A percentile compares a stretch with the other conserved stretches of the same genome.
Conservation (phyloP, 163 green algal species). For the Chlorella variabilis region DNA sequence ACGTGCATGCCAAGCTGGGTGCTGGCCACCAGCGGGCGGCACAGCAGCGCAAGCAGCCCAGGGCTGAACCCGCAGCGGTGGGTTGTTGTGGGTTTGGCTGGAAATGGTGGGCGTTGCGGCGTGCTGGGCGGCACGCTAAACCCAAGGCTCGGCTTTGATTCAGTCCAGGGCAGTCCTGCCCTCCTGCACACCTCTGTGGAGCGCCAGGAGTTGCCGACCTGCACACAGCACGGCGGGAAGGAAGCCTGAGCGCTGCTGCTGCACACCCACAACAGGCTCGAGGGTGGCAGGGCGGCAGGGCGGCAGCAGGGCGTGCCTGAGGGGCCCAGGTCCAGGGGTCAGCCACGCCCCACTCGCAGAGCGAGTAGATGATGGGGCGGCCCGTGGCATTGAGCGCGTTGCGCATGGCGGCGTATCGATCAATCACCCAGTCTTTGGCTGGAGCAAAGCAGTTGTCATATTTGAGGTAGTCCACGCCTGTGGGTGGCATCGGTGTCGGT, state of each 20-base stretch:
- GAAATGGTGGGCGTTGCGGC: background rate
- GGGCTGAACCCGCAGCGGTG: too few relatives aligned
- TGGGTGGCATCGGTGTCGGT: background rate
- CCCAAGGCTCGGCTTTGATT: too few relatives aligned
- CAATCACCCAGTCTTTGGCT: constrained; percentile 44
- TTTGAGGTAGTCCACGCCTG: constrained; percentile 81
- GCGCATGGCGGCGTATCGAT: constrained; percentile 71
- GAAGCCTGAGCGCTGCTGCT: too few relatives aligned
- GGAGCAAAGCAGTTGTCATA: constrained; percentile 67
- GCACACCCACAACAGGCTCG: too few relatives aligned
- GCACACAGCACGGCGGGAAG: too few relatives aligned
- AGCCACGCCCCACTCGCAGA: constrained; percentile 80
- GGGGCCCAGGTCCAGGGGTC: constrained; percentile 71
- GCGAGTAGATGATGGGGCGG: constrained; percentile 73
- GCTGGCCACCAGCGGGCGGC: too few relatives aligned
- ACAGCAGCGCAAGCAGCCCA: background rate
- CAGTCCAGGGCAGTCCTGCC: background rate
- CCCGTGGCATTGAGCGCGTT: constrained; percentile 74
- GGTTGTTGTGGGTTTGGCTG: too few relatives aligned
- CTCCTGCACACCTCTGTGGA: constrained; percentile 42
- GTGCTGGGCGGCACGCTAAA: too few relatives aligned
- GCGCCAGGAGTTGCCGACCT: constrained; percentile 84
- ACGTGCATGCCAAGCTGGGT: background rate
- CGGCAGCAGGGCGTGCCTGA: constrained; percentile 43
- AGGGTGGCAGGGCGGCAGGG: too few relatives aligned